Evolutionary conservation across 2,329 filamentous ascomycete genomes (phyloP), one percentile per base, ranked within the genome.

Genomic region (Fusarium incarnatum): DNA sequence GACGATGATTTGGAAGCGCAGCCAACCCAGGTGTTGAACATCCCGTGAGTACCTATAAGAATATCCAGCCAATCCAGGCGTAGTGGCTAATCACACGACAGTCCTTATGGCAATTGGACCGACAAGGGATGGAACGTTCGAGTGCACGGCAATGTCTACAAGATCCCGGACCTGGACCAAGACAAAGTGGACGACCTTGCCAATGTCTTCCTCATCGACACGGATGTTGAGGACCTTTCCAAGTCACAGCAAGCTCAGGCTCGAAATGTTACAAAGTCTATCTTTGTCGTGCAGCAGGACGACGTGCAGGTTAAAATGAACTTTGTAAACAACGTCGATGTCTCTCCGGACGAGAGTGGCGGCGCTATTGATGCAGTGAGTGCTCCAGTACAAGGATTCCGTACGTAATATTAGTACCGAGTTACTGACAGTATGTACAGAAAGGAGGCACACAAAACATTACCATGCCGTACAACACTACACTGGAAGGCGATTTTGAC

Each of bases 61-160:
- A 13, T 13, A 28, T 2, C 13, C 8, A 18, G 11, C 15, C 6
- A 8, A 7, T 37, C 6, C 34, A n/a, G 34, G 25, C 28, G 20
- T 9, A 15, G 9, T 16, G 44, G 4, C 28, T 65, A 44, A 58
- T 62, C 25, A 22, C n/a, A 40, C 48, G 10, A 55, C 54, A 85
- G 83, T n/a, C 83, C 83, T 13, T 91, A 91, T 70, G 92, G 85
- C n/a, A 94, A 94, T 69, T 94, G 91, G 89, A 94, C 92, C 2
- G 83, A 89, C n/a, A 80, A 88, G 61, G 91, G 91, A 34, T 94
- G 92, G 92, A 93, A 90, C 67, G 85, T 94, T 6, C 86, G 91
- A 28, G 88, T 94, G 67, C 92, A 92, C 70, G 92, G 92, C 71
- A 94, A 94, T 74, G 89, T 94, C n/a, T 94, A 90, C 84, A 94